Evolutionary conservation across 2,329 filamentous ascomycete genomes (phyloP), one percentile per base, ranked within the genome.

Genomic region (Fusarium xylarioides): DNA sequence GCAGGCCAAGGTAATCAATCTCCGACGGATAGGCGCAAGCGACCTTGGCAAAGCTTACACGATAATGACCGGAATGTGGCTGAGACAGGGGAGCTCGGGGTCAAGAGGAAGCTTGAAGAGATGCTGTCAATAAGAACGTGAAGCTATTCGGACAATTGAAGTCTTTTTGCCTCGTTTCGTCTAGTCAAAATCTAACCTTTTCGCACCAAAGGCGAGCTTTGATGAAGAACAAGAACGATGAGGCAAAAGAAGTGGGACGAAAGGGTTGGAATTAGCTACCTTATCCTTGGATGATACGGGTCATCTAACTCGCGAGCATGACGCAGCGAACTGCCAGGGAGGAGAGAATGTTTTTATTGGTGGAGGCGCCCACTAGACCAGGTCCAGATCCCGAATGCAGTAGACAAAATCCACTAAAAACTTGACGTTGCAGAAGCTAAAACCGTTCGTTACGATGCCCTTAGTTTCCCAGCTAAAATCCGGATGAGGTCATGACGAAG

Each of bases 121-220:
- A 47, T 30, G 59, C 44, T 44, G 54, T 60, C 30, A 30, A 30
- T 15, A 66, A 49, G n/a, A 23, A 46, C 35, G n/a, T 56, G 42
- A 56, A n/a, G 54, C 53, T 47, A 61, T 56, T 38, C 12, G 42
- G 30, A 43, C 60, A 56, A 68, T 49, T 56, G 61, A n/a, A 52
- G 28, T 32, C 28, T 47, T 67, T 47, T 38, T 28, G 28, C 32
- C 16, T 44, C 38, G 43, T 54, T 32, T 66, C 42, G 63, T 34
- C 37, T 35, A 28, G 47, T 50, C 49, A 47, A 59, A 55, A 61
- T 46, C 49, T n/a, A 52, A 74, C 68, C 73, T 70, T 63, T 72
- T 67, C 73, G 70, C 73, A 72, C 73, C 63, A 49, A 69, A 49
- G 67, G 70, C 71, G 70, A 71, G 53, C 64, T 60, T 67, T 73